A percentile compares a stretch with the other conserved stretches of the same genome.
Conservation (phyloP, 768 basidiomycete genomes). For the Cystobasidium tubakii region DNA sequence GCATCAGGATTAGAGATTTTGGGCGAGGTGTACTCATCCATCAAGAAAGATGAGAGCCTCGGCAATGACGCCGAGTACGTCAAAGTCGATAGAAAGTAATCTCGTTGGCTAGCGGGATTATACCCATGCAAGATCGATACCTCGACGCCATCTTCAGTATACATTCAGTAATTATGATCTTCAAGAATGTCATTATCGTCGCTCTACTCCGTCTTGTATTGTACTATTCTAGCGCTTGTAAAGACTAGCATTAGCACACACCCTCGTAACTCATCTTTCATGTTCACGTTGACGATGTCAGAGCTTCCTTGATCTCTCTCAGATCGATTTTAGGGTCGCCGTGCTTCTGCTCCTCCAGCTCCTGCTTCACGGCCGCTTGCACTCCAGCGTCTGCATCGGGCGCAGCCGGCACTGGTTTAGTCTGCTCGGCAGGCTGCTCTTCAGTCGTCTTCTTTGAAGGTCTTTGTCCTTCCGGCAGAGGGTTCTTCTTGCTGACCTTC, state of each 20-base stretch:
- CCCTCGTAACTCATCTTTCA: too few species aligned
- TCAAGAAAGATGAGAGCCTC: slow-evolving; percentile 60
- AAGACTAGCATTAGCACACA: too few species aligned
- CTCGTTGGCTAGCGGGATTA: neutral
- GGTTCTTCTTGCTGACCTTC: slow-evolving; percentile 36
- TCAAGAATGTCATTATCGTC: neutral
- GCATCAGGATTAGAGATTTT: slow-evolving; percentile 77
- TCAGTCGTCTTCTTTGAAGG: slow-evolving; percentile 11
- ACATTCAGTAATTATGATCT: too few species aligned
- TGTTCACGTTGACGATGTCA: neutral
- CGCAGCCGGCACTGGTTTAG: slow-evolving; percentile 6
- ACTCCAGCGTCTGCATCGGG: slow-evolving; percentile 25
- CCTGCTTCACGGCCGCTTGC: slow-evolving; percentile 25
- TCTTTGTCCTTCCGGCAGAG: slow-evolving; percentile 19
- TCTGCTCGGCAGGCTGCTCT: neutral
- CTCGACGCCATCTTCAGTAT: too few species aligned
- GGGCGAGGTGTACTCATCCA: slow-evolving; percentile 68
- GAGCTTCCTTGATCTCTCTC: neutral
- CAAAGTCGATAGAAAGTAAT: slow-evolving; percentile 60
- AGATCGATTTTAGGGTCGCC: slow-evolving; percentile 6
- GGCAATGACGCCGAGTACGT: slow-evolving; percentile 61
- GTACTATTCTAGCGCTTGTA: too few species aligned
- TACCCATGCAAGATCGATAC: neutral
- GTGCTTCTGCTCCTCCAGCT: slow-evolving; percentile 22
- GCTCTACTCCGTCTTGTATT: neutral